Conservation (phyloP, 2,329 filamentous ascomycete species). For the Hypomyces perniciosus region DNA sequence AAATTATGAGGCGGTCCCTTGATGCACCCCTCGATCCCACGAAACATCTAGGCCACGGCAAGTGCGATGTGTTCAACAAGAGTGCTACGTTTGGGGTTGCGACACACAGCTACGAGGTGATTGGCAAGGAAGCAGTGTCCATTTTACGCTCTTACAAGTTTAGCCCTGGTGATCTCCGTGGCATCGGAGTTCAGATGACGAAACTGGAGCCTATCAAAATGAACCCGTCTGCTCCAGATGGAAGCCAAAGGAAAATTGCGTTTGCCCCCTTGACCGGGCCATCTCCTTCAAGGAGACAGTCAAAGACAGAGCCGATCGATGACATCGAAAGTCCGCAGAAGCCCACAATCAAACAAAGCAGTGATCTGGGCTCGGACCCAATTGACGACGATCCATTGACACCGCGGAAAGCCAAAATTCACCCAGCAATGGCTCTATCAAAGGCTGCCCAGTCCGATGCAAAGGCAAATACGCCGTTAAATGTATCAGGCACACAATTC, state of each 20-base stretch:
- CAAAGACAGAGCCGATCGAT: conserved; percentile 45
- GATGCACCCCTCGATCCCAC: conserved; percentile 86
- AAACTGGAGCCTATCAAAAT: conserved; percentile 76
- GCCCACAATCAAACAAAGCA: conserved; percentile 23
- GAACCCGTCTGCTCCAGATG: conserved; percentile 49
- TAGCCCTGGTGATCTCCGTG: conserved; percentile 85
- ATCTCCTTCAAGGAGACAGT: conserved; percentile 34
- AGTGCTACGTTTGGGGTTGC: conserved; percentile 76
- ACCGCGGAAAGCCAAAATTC: conserved; percentile 45
- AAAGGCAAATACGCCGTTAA: conserved; percentile 62
- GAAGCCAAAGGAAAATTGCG: conserved; percentile 72
- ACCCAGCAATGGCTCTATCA: conserved; percentile 48
- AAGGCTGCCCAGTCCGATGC: conserved; percentile 43
- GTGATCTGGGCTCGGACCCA: conserved; percentile 38
- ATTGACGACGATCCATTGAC: conserved; percentile 51
- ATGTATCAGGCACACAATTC: conserved; percentile 84
- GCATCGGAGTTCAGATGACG: conserved; percentile 87
- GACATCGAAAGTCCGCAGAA: conserved; percentile 35
- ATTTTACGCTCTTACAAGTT: conserved; percentile 78
- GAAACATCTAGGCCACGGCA: conserved; percentile 91
- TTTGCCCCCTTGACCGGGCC: conserved; percentile 55
- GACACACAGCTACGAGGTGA: conserved; percentile 64
- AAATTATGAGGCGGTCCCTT: conserved; percentile 81
- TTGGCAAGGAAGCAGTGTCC: conserved; percentile 78
- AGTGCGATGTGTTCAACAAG: conserved; percentile 92